Conservation (phyloP, 495 filamentous ascomycete genomes). For the Saxophila tyrrhenica region DNA sequence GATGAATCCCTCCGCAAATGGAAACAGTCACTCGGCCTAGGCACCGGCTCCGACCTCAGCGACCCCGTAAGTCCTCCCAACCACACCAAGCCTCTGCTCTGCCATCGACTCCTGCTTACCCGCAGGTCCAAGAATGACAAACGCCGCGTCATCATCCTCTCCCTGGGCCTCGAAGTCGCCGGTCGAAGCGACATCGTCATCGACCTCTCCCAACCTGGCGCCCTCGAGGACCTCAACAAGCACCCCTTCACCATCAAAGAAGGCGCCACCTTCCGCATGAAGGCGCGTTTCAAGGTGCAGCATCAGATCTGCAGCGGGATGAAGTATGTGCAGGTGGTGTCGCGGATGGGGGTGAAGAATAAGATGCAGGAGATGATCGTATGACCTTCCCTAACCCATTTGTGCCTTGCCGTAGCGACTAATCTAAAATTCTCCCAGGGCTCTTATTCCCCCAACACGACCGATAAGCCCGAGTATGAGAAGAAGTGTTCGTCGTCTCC, state of each 20-base stretch:
- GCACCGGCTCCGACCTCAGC: conserved; percentile 38
- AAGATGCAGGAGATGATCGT: conserved; percentile 97
- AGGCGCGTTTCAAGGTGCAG: conserved; percentile 84
- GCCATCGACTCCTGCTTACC: no score
- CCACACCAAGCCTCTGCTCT: no score
- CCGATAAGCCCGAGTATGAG: conserved; percentile 66
- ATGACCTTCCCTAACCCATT: conserved; percentile 27
- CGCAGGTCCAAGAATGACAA: no score
- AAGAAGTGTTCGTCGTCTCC: conserved; percentile 66
- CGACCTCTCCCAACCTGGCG: conserved; percentile 55
- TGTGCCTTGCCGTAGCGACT: no score
- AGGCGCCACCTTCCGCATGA: conserved; percentile 83
- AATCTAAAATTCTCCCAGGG: conserved; percentile 41
- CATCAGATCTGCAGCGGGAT: conserved; percentile 88
- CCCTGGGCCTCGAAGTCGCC: conserved; percentile 68
- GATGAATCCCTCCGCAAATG: conserved; percentile 94
- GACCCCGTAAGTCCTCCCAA: no score
- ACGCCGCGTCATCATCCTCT: conserved; percentile 77
- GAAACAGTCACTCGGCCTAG: conserved; percentile 88
- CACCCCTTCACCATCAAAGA: conserved; percentile 97
- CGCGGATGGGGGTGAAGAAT: conserved; percentile 70
- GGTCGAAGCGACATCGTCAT: conserved; percentile 76
- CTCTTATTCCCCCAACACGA: conserved; percentile 81
- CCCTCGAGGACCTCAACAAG: conserved; percentile 61
- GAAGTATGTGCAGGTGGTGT: conserved; percentile 88